Evolutionary conservation across 805 yeast genomes (phyloP), one percentile per base, ranked within the genome.

Genomic region (Torulaspora gathmanii): DNA sequence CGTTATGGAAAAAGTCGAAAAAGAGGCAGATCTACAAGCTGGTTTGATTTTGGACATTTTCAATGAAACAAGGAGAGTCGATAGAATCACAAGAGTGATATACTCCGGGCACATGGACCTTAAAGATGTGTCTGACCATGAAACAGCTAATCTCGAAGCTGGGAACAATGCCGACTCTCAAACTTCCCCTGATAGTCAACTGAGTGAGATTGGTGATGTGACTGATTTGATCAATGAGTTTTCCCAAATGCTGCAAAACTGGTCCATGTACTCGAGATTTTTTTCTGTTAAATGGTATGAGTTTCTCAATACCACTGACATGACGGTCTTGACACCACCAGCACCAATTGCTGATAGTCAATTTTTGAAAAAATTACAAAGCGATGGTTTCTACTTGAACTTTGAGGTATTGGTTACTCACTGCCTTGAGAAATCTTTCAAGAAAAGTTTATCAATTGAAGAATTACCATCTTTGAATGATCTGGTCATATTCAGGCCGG

Each of bases 1-100:
- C 27, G 89, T 91, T 8, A 73, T 90, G 54, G 78, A 76, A 15
- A 77, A 78, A 40, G 82, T 93, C 26, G 95, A 91, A 65, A 71
- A 77, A 40, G 99, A 93, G 60, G 82, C 93, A 25, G 99, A 93
- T 60, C 73, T 90, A n/a, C 99, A 93, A 60, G 83, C 91, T 20
- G 95, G 95, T 0, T 70, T 93, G 35, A 85, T 93, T 3, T 72
- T 86, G 44, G 98, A 91, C 63, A 86, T 93, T 0, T 87, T 86
- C 57, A 77, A 82, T 69, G 97, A 90, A 54, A 74, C 78, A 23
- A 75, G 86, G 51, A 71, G 81, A 22, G 57, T 89, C 3, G 80
- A 74, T 23, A 72, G 77, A 48, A 60, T 75, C 7, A 54, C 85
- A 19, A 72, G 73, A 44, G 86, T 82, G 19, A 37, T 53, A 52